Base-by-base conservation (phyloP, 2,329 filamentous ascomycete genomes). In the Claviceps pusilla region DNA sequence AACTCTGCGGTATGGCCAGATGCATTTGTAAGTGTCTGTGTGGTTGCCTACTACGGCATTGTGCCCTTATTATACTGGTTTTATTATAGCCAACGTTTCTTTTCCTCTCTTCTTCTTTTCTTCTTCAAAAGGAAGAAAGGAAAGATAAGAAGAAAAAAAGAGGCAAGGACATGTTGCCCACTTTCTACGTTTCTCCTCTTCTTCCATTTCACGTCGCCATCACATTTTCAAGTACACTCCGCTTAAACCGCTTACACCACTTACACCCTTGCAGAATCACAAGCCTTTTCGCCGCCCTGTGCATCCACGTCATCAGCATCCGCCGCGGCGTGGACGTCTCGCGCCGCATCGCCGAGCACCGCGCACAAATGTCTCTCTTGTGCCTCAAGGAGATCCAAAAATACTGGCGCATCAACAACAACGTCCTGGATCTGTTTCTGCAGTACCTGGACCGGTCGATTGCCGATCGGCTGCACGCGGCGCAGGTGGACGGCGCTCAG, bases 321-420 rank as follows among this genome's bases (percentile, higher is more conserved):
- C 62, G 66, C 19, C 63, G 65, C 46, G 64, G 63, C 28, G 61
- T 58, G 7, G 67, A 65, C 29, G 63, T 69, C 12, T 59, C 65
- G 7, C 62, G 66, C 29, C 59, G 66, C 3, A 65, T 70, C 9
- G 67, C 68, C 31, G 66, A 69, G 52, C 65, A 69, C 55, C 62
- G 68, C 19, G 68, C 68, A 1, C 67, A 69, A 39, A 65, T 69
- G 57, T 70, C 67, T 42, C 65, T 70, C 2, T 58, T 70, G 3
- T 67, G 67, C 4, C 61, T 71, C 1, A 65, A 69, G 45, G 68
- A 69, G 56, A 62, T 70, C 0, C 66, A 69, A 31, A 68, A 69
- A n/a, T 70, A 69, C 58, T 70, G 68, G 68, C 60, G 65, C 19
- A 68, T 70, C 56, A 71, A 71, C 60, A 70, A 68, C 57, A 68